phyloP scores from a whole-genome alignment of 139 green algal genomes.

The Chlorella sp. region DNA sequence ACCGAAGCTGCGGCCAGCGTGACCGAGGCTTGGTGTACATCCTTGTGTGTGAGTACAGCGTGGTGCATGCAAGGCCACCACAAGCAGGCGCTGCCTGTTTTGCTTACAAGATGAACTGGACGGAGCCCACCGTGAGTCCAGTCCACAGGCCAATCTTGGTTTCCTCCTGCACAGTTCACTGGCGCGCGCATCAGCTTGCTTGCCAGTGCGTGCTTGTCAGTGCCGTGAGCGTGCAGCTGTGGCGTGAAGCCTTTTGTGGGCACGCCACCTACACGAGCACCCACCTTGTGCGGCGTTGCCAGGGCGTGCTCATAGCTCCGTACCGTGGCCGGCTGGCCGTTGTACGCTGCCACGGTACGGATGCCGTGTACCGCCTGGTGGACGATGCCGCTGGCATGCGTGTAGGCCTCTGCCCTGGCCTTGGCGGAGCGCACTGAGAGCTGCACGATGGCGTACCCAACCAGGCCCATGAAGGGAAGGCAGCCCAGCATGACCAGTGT shows the following conservation, averaged over 20 bases:
- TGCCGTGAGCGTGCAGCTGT: no score
- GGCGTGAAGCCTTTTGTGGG: no score
- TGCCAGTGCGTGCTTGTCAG: no score
- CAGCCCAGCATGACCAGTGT: constrained; percentile 71
- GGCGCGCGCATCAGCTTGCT: no score
- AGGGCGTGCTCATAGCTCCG: constrained; percentile 44
- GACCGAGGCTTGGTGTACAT: no score
- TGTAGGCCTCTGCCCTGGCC: no score
- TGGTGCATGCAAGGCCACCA: no score
- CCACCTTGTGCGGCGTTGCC: constrained; percentile 28
- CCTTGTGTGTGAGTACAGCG: no score
- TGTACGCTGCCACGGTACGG: constrained; percentile 61
- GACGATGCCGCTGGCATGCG: constrained; percentile 25
- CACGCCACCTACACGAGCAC: no score
- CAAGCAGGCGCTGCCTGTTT: no score
- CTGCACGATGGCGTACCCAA: constrained; percentile 37
- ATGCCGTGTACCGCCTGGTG: constrained; percentile 50
- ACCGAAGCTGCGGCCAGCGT: no score
- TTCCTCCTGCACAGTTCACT: not conserved
- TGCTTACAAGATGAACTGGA: constrained; percentile 7
- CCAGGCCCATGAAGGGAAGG: constrained; percentile 51
- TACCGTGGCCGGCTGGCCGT: constrained; percentile 35
- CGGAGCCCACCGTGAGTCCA: not conserved
- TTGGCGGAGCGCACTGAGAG: not conserved
- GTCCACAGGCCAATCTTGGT: not conserved